A percentile compares a stretch with the other conserved stretches of the same genome.
phyloP scores from a whole-genome alignment of 179 eudicot genomes.

The Beta macrorhiza region DNA sequence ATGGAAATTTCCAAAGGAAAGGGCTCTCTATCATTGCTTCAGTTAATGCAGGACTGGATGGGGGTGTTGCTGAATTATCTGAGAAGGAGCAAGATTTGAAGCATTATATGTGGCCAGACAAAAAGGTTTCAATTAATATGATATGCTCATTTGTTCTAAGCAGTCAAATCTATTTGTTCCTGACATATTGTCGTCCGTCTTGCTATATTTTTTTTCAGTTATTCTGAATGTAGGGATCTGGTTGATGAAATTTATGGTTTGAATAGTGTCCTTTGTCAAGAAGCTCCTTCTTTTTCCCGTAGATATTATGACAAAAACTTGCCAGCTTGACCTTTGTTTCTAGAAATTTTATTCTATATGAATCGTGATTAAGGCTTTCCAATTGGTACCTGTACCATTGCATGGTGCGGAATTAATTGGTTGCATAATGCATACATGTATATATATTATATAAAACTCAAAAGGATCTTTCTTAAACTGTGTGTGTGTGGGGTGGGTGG shows the following conservation, averaged over 20 bases:
- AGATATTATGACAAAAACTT: not conserved
- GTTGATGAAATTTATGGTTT: not conserved
- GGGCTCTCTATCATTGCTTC: slow-evolving; percentile 36
- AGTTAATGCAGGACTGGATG: slow-evolving; percentile 37
- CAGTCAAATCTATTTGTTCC: slow-evolving; percentile 4
- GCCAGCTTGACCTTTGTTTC: not conserved
- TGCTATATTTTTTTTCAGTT: not conserved
- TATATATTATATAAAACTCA: too few relatives aligned
- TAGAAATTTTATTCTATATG: not conserved
- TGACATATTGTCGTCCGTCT: slow-evolving; percentile 2
- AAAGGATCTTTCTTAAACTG: not conserved
- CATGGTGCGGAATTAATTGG: not conserved
- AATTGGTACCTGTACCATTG: not conserved
- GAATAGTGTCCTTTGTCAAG: not conserved
- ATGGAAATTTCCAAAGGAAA: slow-evolving; percentile 26
- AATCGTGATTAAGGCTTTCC: not conserved
- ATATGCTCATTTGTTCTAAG: not conserved
- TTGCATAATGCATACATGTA: not conserved
- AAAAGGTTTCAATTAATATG: slow-evolving; percentile 44
- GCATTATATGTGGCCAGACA: slow-evolving; percentile 68
- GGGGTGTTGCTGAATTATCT: slow-evolving; percentile 31
- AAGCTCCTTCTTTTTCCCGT: not conserved
- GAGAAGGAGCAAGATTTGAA: slow-evolving; percentile 45
- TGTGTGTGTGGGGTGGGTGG: not conserved
- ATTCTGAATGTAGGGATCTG: not conserved